These are phyloP conservation scores for Alternaria gansuensis DNA, from an alignment of 2,329 filamentous ascomycete genomes.

Conservation along the genomic window DNA sequence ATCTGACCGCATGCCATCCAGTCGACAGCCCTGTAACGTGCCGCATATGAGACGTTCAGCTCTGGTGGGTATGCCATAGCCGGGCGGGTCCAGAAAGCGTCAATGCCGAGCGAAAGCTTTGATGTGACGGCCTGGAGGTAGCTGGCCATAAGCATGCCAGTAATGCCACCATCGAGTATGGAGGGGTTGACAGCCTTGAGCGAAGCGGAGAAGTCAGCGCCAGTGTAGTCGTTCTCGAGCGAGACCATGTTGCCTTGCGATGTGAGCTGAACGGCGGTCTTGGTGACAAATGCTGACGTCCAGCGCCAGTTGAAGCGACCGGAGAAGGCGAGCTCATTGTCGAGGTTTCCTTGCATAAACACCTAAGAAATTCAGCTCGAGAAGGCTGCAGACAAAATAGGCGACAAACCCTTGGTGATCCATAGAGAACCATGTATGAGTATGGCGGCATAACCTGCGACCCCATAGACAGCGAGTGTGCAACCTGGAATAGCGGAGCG, in stretches of 20 bases:
- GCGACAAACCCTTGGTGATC: constrained; percentile 81
- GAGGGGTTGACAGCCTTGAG: constrained; percentile 97
- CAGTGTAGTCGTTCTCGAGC: constrained; percentile 94
- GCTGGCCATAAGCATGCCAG: constrained; percentile 93
- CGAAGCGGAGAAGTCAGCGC: constrained; percentile 90
- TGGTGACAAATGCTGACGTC: constrained; percentile 80
- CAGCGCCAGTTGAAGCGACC: constrained; percentile 95
- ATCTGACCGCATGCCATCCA: constrained; percentile 94
- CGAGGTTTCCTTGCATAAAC: constrained; percentile 93
- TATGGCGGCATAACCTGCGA: constrained; percentile 90
- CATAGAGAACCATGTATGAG: constrained; percentile 92
- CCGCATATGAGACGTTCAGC: constrained; percentile 87
- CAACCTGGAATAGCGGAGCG: constrained; percentile 93
- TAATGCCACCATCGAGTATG: constrained; percentile 86
- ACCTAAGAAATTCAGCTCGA: constrained; percentile 65
- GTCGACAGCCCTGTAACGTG: constrained; percentile 87
- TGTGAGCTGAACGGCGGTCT: constrained; percentile 86
- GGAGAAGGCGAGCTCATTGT: constrained; percentile 88
- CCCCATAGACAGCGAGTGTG: constrained; percentile 95
- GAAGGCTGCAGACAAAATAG: constrained; percentile 10
- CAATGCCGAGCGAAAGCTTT: constrained; percentile 84
- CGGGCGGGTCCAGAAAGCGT: constrained; percentile 91
- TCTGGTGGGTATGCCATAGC: constrained; percentile 88
- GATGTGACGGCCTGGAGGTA: constrained; percentile 95
- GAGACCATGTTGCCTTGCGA: constrained; percentile 89